Evolutionary conservation across 148 eudicot genomes (phyloP).

Genomic region (Vaccinium macrocarpon): DNA sequence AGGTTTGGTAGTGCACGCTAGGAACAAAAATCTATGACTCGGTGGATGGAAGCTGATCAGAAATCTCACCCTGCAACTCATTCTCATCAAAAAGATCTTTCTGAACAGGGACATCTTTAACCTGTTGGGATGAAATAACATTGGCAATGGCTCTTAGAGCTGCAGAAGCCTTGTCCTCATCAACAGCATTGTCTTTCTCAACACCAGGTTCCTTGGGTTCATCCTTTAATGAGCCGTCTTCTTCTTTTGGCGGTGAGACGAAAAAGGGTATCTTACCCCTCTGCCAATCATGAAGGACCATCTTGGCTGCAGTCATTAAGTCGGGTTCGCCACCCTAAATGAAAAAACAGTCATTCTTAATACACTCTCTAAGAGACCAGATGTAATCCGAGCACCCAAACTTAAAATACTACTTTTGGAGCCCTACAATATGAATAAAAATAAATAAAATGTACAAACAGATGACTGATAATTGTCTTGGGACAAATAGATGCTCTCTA

Average conservation of each 20-base stretch:
- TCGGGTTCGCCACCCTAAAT: constrained; percentile 89
- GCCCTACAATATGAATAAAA: neutral
- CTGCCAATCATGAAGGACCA: constrained; percentile 93
- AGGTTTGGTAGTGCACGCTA: neutral
- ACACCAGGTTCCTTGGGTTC: constrained; percentile 22
- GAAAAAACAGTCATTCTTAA: neutral
- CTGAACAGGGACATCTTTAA: constrained; percentile 70
- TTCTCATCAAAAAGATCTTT: constrained; percentile 57
- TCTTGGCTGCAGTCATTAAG: constrained; percentile 76
- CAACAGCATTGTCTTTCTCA: constrained; percentile 32
- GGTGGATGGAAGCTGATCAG: constrained; percentile 14
- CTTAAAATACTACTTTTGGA: neutral
- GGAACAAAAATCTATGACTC: constrained; percentile 11
- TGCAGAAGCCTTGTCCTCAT: constrained; percentile 41
- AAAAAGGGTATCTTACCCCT: constrained; percentile 95
- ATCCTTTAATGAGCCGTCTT: constrained; percentile 29
- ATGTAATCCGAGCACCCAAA: neutral
- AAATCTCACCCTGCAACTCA: constrained; percentile 58
- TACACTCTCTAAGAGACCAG: neutral
- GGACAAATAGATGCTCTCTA: neutral
- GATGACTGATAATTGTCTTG: neutral
- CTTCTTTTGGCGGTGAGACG: constrained; percentile 66
- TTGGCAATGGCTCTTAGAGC: constrained; percentile 73
- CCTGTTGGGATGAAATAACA: constrained; percentile 64
- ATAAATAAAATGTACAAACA: neutral